Base-by-base conservation (phyloP, 352 stramenopile species). In the Phytophthora aleatoria region DNA sequence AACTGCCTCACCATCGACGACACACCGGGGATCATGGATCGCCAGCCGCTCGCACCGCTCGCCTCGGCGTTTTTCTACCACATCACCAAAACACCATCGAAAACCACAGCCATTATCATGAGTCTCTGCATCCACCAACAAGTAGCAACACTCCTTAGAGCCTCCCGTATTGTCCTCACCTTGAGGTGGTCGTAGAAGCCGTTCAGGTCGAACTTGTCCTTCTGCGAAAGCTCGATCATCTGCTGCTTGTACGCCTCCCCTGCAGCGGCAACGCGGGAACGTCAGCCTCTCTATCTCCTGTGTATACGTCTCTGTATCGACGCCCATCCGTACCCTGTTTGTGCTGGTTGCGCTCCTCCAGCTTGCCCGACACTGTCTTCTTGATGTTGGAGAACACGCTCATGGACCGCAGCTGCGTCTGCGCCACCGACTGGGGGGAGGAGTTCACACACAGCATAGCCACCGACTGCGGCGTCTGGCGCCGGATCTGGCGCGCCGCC, bases 311-410 rank as follows among this genome's bases (percentile, higher is more conserved):
- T 11, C 3, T 51, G 26, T 51, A 16, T 47, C 30, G 24, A 2
- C 20, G 27, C 13, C 13, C 0, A 45, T 3, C 10, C n/a, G 15
- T 51, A 94, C 85, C 74, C 51, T 91, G 81, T 65, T 95, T 95
- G 49, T 69, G 74, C 43, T 90, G 71, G 65, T 91, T 94, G 71
- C 85, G 83, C 70, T 92, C 76, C 71, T 94, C 81, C 59, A 95
- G 69, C 71, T 93, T 94, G 62, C 72, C 64, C 48, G 79, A 82
- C 31, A 95, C 77, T 7, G 80, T 77, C 57, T 94, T 83, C 41
- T 82, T 83, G 47, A 95, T 74, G 63, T 69, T 89, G 49, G 73
- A 79, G 61, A 95, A 91, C 41, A 95, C 65, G 62, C 87, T 74
- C 64, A 95, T 85, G 43, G 60, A 76, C 62, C 87, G 87, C 48